Conservation (phyloP, 805 yeast genomes). For the Candida taoyuanica region DNA sequence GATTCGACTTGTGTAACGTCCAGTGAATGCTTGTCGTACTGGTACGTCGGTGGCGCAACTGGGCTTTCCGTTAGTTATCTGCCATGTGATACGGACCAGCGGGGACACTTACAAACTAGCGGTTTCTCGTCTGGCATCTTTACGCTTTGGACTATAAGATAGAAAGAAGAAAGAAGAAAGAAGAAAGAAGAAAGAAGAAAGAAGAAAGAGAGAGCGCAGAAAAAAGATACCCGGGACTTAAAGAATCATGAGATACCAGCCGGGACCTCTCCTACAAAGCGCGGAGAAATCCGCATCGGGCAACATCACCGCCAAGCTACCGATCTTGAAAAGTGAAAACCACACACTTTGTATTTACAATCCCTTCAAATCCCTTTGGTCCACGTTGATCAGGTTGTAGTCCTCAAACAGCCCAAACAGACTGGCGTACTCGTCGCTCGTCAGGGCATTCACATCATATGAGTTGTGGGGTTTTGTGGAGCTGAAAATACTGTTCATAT, state of each 20-base stretch:
- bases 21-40: constrained; percentile 67
- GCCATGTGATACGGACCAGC: not conserved
- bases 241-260: not conserved
- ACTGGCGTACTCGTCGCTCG: constrained; percentile 24
- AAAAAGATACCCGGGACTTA: too few relatives aligned
- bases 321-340: not conserved
- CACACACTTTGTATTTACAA: not conserved
- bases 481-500: constrained; percentile 3
- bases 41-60: constrained; percentile 84
- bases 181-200: too few relatives aligned
- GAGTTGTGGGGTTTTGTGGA: too few relatives aligned
- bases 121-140: constrained; percentile 19
- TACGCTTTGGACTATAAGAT: too few relatives aligned
- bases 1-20: constrained; percentile 45
- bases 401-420: constrained; percentile 26
- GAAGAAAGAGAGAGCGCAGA: too few relatives aligned
- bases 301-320: not conserved
- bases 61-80: not conserved
- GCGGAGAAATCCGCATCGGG: not conserved
- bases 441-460: constrained; percentile 5
- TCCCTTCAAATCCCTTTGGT: constrained; percentile 6
- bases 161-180: too few relatives aligned
- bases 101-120: constrained; percentile 21
- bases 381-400: constrained; percentile 12
- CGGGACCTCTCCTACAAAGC: not conserved